phyloP scores from a whole-genome alignment of 2,329 filamentous ascomycete genomes.

The Microcera coccophila region DNA sequence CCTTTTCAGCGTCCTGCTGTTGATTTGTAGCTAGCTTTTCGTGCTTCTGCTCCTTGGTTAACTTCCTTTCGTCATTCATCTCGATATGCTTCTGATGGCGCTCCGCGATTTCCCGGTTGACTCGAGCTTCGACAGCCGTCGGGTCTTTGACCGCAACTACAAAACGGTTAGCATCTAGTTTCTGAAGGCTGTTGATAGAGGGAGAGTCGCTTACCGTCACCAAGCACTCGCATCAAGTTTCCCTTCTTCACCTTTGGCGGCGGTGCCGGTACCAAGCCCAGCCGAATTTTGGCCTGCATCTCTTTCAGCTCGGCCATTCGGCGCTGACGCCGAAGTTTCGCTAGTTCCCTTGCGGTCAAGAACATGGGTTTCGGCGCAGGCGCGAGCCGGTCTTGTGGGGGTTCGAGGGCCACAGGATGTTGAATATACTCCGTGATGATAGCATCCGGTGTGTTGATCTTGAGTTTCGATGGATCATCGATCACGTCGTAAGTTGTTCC shows the following conservation, averaged over 20 bases:
- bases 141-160: conserved; percentile 78
- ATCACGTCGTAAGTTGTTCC: conserved; percentile 71
- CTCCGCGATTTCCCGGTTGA: conserved; percentile 88
- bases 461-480: conserved; percentile 61
- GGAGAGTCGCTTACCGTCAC: conserved; percentile 57
- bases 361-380: conserved; percentile 85
- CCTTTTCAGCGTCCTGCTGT: conserved; percentile 81
- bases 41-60: conserved; percentile 81
- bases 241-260: conserved; percentile 96
- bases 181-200: not conserved
- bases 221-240: conserved; percentile 95
- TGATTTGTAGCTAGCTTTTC: conserved; percentile 83
- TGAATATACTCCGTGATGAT: conserved; percentile 91
- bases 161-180: conserved; percentile 16
- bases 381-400: conserved; percentile 81
- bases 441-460: conserved; percentile 72
- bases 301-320: conserved; percentile 93
- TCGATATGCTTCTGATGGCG: conserved; percentile 74
- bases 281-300: conserved; percentile 88
- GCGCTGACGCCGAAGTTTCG: conserved; percentile 83
- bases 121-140: conserved; percentile 90
- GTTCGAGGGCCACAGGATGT: conserved; percentile 85
- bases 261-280: conserved; percentile 84
- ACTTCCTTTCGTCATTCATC: conserved; percentile 77
- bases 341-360: conserved; percentile 84